phyloP scores from a whole-genome alignment of 2,329 filamentous ascomycete species.

The Pseudofabraea citricarpa region DNA sequence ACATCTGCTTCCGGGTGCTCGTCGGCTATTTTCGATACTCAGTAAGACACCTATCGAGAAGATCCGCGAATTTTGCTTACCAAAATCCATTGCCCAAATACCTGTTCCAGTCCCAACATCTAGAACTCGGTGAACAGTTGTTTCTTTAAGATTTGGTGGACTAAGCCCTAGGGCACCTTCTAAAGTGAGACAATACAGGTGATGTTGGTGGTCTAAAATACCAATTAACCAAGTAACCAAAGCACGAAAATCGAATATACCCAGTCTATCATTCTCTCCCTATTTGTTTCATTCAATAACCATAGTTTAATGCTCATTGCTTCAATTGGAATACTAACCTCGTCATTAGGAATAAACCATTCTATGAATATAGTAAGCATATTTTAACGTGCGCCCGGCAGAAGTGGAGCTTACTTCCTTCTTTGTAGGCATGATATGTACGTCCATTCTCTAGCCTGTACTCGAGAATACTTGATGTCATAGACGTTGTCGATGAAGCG shows the following conservation, averaged over 20 bases:
- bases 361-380: background rate
- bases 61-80: constrained; percentile 16
- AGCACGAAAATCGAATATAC: background rate
- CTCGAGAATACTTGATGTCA: background rate
- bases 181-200: constrained; percentile 14
- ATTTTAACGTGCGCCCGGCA: background rate
- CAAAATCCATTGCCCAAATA: constrained; percentile 23
- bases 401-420: background rate
- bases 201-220: constrained; percentile 10
- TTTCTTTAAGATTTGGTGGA: constrained; percentile 20
- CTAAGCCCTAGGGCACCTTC: constrained; percentile 17
- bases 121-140: constrained; percentile 13
- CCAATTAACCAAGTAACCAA: background rate
- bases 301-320: background rate
- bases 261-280: background rate
- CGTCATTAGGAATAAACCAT: background rate
- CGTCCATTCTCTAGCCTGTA: background rate
- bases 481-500: background rate
- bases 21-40: background rate
- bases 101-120: constrained; percentile 11
- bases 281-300: background rate
- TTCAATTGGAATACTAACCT: background rate
- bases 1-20: background rate
- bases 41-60: background rate
- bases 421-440: background rate